Base-by-base conservation (phyloP, 345 rosid genomes). In the Syzygium grande region DNA sequence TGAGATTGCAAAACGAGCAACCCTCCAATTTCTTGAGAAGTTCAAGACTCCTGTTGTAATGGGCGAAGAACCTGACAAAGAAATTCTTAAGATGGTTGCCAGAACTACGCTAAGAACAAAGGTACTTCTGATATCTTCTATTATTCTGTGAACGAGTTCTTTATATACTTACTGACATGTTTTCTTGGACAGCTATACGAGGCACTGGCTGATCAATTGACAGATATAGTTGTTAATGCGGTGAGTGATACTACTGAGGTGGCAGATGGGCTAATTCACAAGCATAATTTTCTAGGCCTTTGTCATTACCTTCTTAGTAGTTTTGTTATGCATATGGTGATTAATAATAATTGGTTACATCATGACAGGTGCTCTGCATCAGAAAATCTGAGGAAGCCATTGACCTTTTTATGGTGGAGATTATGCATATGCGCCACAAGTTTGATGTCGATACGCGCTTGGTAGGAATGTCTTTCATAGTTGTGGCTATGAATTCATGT, bases 381-480 rank as follows among this genome's bases (percentile, higher is more conserved):
- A 92, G 94, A 88, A 97, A 95, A 90, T 96, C 99, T 25, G 96
- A 95, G 91, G 99, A 97, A 90, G 92, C 94, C 56, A 93, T 97
- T 88, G 99, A 97, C 91, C 94, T 97, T 49, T 97, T 97, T 90
- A 97, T 97, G 99, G 99, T 97, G 90, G 99, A 97, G 94, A 94
- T 97, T 53, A 97, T 97, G 99, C 99, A 97, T 94, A 97, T 97
- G 99, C 97, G 97, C 63, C 99, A 97, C 87, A 97, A 96, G 90
- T 97, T 97, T 92, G 99, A 96, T 87, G 98, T 95, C 11, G 99
- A 97, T 90, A 97, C 99, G n/a, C 93, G 95, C 58, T 91, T 97
- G 95, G 99, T 95, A 93, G 63, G 92, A 89, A 77, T 23, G 19
- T 54, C 52, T 43, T 27, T 78, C 80, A 17, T 73, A 73, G 25